Conservation (phyloP, 2,329 filamentous ascomycete species). For the Chrysoporthe puriensis region DNA sequence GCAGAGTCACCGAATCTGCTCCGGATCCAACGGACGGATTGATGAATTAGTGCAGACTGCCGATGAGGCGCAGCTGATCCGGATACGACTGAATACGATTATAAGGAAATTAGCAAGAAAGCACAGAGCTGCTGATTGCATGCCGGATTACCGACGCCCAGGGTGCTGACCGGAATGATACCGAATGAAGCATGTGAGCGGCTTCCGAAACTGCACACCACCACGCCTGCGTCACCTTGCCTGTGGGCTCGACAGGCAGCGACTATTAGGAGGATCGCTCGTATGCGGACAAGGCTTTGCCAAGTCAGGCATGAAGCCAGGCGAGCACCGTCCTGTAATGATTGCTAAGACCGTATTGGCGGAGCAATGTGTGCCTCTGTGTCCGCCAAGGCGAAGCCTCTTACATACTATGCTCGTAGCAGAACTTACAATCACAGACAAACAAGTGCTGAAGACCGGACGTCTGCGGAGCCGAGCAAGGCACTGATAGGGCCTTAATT, state of each 20-base stretch:
- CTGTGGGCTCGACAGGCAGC: too few relatives aligned
- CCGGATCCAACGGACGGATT: not conserved
- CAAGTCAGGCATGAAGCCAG: too few relatives aligned
- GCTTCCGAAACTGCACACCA: not conserved
- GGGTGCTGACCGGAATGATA: not conserved
- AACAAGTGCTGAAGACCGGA: constrained; percentile 9
- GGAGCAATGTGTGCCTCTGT: not conserved
- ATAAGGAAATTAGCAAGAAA: not conserved
- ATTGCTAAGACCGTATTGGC: not conserved
- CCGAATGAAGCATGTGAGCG: not conserved
- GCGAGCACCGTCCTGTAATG: too few relatives aligned
- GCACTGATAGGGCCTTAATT: constrained; percentile 25
- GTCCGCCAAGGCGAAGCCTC: not conserved
- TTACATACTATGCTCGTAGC: not conserved
- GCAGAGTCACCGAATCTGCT: not conserved
- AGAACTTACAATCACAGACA: not conserved
- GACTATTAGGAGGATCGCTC: too few relatives aligned
- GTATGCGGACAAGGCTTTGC: too few relatives aligned
- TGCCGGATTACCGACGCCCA: not conserved
- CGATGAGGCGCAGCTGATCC: not conserved
- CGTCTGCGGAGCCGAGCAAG: constrained; percentile 19
- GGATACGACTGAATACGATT: not conserved
- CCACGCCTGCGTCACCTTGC: not conserved
- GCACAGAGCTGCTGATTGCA: not conserved
- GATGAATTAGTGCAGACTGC: not conserved